Evolutionary conservation across 768 basidiomycete genomes (phyloP).

Genomic region (Asterophora lycoperdoides): DNA sequence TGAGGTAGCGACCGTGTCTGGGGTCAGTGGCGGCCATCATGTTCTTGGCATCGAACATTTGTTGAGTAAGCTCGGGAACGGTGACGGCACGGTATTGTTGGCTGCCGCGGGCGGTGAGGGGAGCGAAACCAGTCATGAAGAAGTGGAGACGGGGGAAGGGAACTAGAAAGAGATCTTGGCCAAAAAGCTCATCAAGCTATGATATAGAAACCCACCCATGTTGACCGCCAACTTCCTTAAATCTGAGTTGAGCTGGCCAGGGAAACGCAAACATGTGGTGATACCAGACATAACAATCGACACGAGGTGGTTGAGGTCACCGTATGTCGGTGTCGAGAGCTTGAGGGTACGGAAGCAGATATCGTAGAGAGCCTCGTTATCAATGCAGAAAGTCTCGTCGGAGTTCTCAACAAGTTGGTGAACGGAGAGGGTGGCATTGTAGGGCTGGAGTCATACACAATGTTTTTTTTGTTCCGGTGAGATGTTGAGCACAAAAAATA

Average conservation of each 20-base stretch:
- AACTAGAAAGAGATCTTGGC: conserved; percentile 41
- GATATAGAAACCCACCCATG: conserved; percentile 68
- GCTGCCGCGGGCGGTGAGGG: conserved; percentile 89
- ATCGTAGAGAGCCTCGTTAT: conserved; percentile 98
- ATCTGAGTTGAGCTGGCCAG: conserved; percentile 99
- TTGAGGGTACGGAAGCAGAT: conserved; percentile 99
- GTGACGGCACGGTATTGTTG: conserved; percentile 96
- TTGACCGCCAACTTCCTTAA: conserved; percentile 97
- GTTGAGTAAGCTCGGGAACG: conserved; percentile 95
- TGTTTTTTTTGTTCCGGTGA: not conserved
- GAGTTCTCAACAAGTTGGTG: conserved; percentile 99
- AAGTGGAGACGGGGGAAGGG: conserved; percentile 99
- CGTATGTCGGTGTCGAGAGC: conserved; percentile 92
- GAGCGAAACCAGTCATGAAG: conserved; percentile 97
- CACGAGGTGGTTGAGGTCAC: conserved; percentile 96
- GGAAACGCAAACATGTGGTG: conserved; percentile 98
- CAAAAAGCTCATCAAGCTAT: not conserved
- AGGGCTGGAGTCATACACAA: conserved; percentile 54
- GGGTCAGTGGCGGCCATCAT: conserved; percentile 99
- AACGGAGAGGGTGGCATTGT: conserved; percentile 97
- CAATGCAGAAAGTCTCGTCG: conserved; percentile 99
- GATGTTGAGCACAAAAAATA: not conserved
- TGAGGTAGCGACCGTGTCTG: conserved; percentile 95
- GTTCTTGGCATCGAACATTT: conserved; percentile 99
- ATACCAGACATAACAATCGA: conserved; percentile 99